Conservation (phyloP, 805 yeast genomes). For the Pichia nanzhaoensis region DNA sequence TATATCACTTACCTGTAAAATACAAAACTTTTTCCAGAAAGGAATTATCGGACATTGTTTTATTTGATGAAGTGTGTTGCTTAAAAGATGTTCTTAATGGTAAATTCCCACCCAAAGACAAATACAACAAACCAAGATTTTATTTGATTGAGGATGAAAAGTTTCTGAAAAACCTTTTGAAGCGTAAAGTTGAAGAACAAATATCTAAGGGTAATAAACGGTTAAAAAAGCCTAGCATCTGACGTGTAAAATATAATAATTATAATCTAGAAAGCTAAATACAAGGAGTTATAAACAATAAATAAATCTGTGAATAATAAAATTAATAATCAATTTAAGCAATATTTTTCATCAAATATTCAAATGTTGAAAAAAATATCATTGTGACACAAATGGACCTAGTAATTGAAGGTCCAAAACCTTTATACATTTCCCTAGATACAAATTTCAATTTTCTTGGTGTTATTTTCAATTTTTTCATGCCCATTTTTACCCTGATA, state of each 20-base stretch:
- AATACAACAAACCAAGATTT: conserved; percentile 26
- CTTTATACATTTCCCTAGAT: conserved; percentile 57
- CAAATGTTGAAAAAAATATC: conserved; percentile 70
- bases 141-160: conserved; percentile 52
- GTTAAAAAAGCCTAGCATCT: too few species aligned
- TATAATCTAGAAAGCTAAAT: not conserved
- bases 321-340: conserved; percentile 28
- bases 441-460: conserved; percentile 34
- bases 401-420: conserved; percentile 66
- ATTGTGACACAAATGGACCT: conserved; percentile 69
- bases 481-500: conserved; percentile 44
- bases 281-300: conserved; percentile 24
- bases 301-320: conserved; percentile 47
- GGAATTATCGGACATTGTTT: conserved; percentile 48
- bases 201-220: conserved; percentile 22
- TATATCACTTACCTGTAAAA: conserved; percentile 15
- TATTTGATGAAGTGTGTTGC: conserved; percentile 50
- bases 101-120: conserved; percentile 17
- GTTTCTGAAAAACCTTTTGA: conserved; percentile 50
- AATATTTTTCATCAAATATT: conserved; percentile 54
- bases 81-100: conserved; percentile 33
- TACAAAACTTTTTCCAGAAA: conserved; percentile 20
- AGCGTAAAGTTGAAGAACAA: conserved; percentile 36
- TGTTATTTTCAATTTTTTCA: conserved; percentile 34
- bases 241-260: not conserved